These are phyloP conservation scores for Mycena vitilis DNA, from an alignment of 768 basidiomycete species.

Conservation along the genomic window DNA sequence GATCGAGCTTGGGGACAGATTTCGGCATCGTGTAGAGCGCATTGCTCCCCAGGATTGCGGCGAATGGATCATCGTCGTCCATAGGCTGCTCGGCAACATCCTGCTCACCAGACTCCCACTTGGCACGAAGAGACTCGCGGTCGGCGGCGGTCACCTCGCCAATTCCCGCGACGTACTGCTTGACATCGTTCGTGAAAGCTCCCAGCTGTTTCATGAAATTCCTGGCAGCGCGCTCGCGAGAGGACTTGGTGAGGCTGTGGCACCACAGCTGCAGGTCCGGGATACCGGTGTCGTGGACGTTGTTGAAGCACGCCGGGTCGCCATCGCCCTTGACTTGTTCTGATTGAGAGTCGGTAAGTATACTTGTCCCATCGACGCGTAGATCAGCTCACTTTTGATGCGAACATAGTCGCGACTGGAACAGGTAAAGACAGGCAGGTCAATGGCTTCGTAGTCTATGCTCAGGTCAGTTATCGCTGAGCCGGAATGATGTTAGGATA, in stretches of 20 bases:
- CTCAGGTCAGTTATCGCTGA: neutral
- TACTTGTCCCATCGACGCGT: neutral
- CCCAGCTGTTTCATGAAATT: conserved; percentile 61
- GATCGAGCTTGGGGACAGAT: conserved; percentile 54
- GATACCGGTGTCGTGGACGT: conserved; percentile 64
- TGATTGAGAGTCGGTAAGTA: conserved; percentile 33
- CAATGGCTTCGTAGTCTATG: conserved; percentile 67
- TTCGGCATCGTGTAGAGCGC: conserved; percentile 52
- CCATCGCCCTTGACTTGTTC: conserved; percentile 73
- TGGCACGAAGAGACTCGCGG: conserved; percentile 59
- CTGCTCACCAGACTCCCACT: conserved; percentile 60
- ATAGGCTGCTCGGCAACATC: conserved; percentile 37
- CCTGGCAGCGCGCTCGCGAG: conserved; percentile 59
- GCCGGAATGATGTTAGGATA: neutral
- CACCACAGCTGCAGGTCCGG: conserved; percentile 71
- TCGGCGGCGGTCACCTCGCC: conserved; percentile 64
- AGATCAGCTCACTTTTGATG: conserved; percentile 54
- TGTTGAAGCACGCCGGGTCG: conserved; percentile 64
- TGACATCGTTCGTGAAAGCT: conserved; percentile 60
- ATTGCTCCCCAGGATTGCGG: conserved; percentile 45
- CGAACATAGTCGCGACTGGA: conserved; percentile 72
- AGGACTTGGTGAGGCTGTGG: conserved; percentile 62
- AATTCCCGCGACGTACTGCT: conserved; percentile 62
- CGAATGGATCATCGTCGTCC: conserved; percentile 47
- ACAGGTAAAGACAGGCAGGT: conserved; percentile 72